Evolutionary conservation across 768 basidiomycete species (phyloP), one percentile per base, ranked within the genome.

Genomic region (Tricholoma saponaceum): DNA sequence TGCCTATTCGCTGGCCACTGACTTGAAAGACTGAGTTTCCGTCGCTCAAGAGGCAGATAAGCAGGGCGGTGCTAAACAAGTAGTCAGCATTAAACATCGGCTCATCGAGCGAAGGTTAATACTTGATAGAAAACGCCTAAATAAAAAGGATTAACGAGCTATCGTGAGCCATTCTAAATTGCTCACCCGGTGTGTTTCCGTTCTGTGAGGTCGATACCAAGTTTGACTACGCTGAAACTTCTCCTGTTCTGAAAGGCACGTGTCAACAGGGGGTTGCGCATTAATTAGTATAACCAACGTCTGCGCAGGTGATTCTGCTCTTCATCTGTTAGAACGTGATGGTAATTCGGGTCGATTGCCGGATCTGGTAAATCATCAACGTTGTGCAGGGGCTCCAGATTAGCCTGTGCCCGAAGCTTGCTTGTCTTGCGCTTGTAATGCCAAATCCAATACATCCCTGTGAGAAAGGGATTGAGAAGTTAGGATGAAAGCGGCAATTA

Each of bases 161-260:
- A 26, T 56, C 14, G 39, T n/a, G 52, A 6, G 32, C 39, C 51
- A 35, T 8, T 22, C 57, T 41, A 56, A 35, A 28, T 16, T n/a
- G 62, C 79, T 61, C 63, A 86, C 87, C 58, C 86, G 72, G 64
- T 89, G 92, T 0, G 92, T 92, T 58, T 85, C 85, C 12, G 90
- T 92, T 18, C 89, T 89, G 69, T 95, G 92, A 6, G 92, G 83
- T 52, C 88, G 75, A 71, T 93, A 95, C 92, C 91, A 95, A 1
- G 90, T 92, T 71, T 91, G 84, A 41, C 81, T 81, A 60, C 84
- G 76, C 62, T 81, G 79, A 58, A 90, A 89, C 68, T 86, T 82
- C 51, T 76, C 71, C 75, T 90, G 89, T 60, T 87, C 87, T 89
- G 39, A 25, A 58, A 55, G 52, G 25, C 26, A 23, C 57, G 33